Base-by-base conservation (phyloP, 495 filamentous ascomycete species). In the Eremomyces bilateralis region DNA sequence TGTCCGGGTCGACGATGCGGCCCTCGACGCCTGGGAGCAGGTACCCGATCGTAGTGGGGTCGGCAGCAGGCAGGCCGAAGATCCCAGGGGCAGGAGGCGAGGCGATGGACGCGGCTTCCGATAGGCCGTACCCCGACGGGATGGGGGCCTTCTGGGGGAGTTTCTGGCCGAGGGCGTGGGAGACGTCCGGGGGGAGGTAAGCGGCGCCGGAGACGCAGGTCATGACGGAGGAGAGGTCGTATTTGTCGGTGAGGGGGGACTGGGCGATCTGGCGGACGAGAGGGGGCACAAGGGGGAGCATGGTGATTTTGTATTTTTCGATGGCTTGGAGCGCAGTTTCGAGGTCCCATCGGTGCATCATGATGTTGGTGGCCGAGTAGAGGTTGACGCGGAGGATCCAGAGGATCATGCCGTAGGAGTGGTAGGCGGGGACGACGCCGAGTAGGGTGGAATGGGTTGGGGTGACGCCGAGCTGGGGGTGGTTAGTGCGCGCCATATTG, bases 341-440 rank as follows among this genome's bases (percentile, higher is more conserved):
- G 18, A 41, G 4, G 15, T 41, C 39, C 39, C 39, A 41, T 32
- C 36, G 35, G 24, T 32, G 39, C 18, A 41, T 21, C 27, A 41
- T 15, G 18, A 41, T 22, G 21, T 41, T 41, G 6, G 39, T 41
- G 1, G 33, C 13, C 6, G 29, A 18, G n/a, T 27, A 8, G 1
- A 41, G 25, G 20, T 41, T 41, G 34, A 41, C 15, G 11, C 39
- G 13, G 15, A 41, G 34, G 20, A 41, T 41, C 39, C 39, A 41
- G 17, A 41, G 39, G n/a, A 41, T 36, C 39, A 41, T 41, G 22
- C 39, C 39, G 35, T 42, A 42, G 6, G 39, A 42, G 35, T 42
- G 39, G 34, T 37, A 42, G 25, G 31, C 31, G 4, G 39, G 39
- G 13, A 38, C 31, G n/a, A 42, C 35, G 28, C 39, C 35, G 4